A percentile compares a stretch with the other conserved stretches of the same genome.
Evolutionary conservation across 2,329 filamentous ascomycete species (phyloP).

Genomic region (Lachnellula suecica): DNA sequence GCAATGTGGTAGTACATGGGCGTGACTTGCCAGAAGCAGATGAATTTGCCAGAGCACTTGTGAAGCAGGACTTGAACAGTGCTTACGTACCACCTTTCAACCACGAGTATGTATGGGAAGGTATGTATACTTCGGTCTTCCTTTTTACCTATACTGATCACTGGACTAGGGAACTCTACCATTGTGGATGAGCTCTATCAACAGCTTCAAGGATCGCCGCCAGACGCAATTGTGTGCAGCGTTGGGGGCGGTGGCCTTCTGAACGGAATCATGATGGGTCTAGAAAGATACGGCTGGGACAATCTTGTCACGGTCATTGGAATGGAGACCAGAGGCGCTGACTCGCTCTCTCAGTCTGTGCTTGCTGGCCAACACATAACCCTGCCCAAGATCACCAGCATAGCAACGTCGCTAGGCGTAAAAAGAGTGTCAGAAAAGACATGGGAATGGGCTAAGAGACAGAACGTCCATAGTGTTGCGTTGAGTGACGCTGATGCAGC

Average conservation of each 20-base stretch:
- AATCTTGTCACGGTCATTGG: slow-evolving; percentile 57
- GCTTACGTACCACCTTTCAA: slow-evolving; percentile 73
- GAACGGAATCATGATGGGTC: slow-evolving; percentile 70
- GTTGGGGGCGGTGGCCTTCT: slow-evolving; percentile 82
- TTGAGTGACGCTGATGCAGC: not conserved
- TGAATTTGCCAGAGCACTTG: slow-evolving; percentile 59
- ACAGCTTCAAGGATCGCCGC: slow-evolving; percentile 34
- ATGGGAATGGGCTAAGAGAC: slow-evolving; percentile 57
- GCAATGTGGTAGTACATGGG: slow-evolving; percentile 71
- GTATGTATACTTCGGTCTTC: too few relatives aligned
- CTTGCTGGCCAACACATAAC: slow-evolving; percentile 56
- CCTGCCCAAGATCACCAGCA: slow-evolving; percentile 69
- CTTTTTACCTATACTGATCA: too few relatives aligned
- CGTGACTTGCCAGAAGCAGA: slow-evolving; percentile 69
- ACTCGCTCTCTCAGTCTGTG: slow-evolving; percentile 66
- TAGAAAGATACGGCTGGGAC: slow-evolving; percentile 26
- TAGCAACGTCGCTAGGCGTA: slow-evolving; percentile 75
- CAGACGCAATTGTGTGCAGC: slow-evolving; percentile 73
- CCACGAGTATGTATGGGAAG: slow-evolving; percentile 66
- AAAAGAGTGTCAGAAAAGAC: slow-evolving; percentile 66
- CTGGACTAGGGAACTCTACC: slow-evolving; percentile 57
- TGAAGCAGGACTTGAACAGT: slow-evolving; percentile 45
- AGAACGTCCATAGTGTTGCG: not conserved
- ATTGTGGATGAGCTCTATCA: slow-evolving; percentile 47
- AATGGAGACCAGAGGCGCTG: slow-evolving; percentile 73